A percentile compares a stretch with the other conserved stretches of the same genome.
Evolutionary conservation across 164 flowering plant genomes (phyloP).

Genomic region (Chloranthus sessilifolius): DNA sequence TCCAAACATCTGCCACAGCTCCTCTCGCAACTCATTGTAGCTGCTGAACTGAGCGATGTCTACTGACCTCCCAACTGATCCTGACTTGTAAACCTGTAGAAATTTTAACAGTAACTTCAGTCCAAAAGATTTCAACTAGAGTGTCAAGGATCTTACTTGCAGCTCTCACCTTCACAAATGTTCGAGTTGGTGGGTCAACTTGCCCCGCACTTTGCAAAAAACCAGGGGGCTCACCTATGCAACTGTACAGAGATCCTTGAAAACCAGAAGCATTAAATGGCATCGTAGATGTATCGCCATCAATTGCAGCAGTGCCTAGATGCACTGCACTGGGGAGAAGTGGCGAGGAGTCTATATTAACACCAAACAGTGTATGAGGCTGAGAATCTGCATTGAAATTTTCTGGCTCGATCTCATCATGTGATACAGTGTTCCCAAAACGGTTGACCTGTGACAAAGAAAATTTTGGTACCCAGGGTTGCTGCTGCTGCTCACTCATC

Average conservation of each 20-base stretch:
- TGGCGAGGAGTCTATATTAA: slow-evolving; percentile 51
- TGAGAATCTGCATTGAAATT: slow-evolving; percentile 47
- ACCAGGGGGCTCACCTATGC: slow-evolving; percentile 59
- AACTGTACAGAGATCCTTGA: slow-evolving; percentile 53
- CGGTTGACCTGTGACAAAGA: slow-evolving; percentile 27
- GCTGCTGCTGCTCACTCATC: slow-evolving; percentile 44
- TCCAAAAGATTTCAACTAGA: neutral
- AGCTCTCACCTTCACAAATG: slow-evolving; percentile 61
- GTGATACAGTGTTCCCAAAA: slow-evolving; percentile 8
- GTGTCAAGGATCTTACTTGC: neutral
- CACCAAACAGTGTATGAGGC: slow-evolving; percentile 54
- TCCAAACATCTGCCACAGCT: slow-evolving; percentile 82
- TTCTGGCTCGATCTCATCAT: slow-evolving; percentile 34
- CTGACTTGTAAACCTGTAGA: slow-evolving; percentile 76
- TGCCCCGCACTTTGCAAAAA: slow-evolving; percentile 51
- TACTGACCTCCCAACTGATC: slow-evolving; percentile 74
- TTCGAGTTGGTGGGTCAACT: slow-evolving; percentile 38
- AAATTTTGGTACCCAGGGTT: slow-evolving; percentile 45
- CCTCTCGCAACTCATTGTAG: slow-evolving; percentile 78
- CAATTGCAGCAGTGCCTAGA: slow-evolving; percentile 37
- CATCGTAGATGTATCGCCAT: slow-evolving; percentile 42
- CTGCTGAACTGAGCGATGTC: slow-evolving; percentile 85
- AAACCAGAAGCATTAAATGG: slow-evolving; percentile 49
- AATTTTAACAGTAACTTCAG: slow-evolving; percentile 7
- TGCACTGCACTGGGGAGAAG: slow-evolving; percentile 47